Base-by-base conservation (phyloP, 805 yeast species). In the Maudiozyma serrabonitensis region DNA sequence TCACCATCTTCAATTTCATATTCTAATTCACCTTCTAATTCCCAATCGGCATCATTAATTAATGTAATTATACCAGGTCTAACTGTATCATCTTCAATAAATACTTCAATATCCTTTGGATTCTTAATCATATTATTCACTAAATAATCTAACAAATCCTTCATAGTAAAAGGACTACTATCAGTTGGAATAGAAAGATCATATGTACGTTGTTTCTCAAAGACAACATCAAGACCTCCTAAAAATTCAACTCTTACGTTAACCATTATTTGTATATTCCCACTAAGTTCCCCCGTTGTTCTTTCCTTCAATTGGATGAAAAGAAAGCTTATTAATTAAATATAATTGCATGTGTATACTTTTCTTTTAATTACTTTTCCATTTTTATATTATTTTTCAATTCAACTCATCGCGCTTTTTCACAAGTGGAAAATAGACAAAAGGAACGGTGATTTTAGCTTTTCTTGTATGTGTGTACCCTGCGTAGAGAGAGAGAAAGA, bases 1-100 rank as follows among this genome's bases (percentile, higher is more conserved):
- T 91, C 99, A 12, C 85, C 82, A 45, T 76, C 69, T 64, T 87
- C 84, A 15, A 93, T 64, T n/a, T 73, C 79, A 60, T 89, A 89
- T 9, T 79, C 84, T 57, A 87, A 89, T 66, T 83, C 89, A 11
- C 88, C 98, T 64, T 89, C 95, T 13, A 91, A 68, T 61, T 91
- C 99, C 98, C 98, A 91, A 69, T 91, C 99, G 0, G 95, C 81
- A 63, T 91, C 98, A 61, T 91, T 91, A 53, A 91, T 84, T 49
- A 91, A 74, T 9, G 93, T 96, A 52, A 91, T 71, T 44, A 91
- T 87, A 2, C 99, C 99, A 0, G 98, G 96, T 46, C 98, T 79
- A 13, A 88, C 81, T 1, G 82, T 77, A 11, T 73, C 95, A 56
- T 87, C 90, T 58, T 87, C 93, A 6, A 90, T 73, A 60, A 91